Evolutionary conservation across 306 rosid species (phyloP).

Genomic region (Quercus suber): DNA sequence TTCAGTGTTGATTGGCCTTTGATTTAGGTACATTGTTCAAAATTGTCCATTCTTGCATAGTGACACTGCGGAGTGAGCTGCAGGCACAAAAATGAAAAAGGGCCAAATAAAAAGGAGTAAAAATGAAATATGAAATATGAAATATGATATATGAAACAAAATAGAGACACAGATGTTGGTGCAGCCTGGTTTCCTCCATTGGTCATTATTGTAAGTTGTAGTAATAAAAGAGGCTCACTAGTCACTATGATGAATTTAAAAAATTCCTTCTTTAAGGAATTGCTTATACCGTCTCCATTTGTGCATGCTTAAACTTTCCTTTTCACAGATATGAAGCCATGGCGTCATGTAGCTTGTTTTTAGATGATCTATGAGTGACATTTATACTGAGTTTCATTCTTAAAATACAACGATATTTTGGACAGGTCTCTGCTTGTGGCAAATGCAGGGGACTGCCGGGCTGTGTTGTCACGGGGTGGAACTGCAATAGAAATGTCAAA

Average conservation of each 20-base stretch:
- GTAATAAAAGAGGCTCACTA: background rate
- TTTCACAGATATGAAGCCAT: background rate
- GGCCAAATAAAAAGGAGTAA: background rate
- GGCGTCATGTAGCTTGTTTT: background rate
- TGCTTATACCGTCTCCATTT: background rate
- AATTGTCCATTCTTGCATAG: background rate
- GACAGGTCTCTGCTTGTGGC: slow-evolving; percentile 90
- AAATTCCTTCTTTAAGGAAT: background rate
- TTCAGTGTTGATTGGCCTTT: slow-evolving; percentile 2
- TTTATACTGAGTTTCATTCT: background rate
- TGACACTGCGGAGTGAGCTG: background rate
- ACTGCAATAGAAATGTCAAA: slow-evolving; percentile 72
- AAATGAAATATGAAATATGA: background rate
- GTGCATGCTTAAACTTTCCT: background rate
- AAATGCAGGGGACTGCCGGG: slow-evolving; percentile 96
- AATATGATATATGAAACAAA: background rate
- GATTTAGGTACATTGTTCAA: background rate
- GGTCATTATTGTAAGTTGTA: background rate
- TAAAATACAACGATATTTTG: background rate
- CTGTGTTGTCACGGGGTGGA: slow-evolving; percentile 74
- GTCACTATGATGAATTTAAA: background rate
- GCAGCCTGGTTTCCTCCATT: background rate
- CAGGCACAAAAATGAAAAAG: background rate
- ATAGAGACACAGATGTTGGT: background rate
- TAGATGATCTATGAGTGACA: background rate